Conservation (phyloP, 2,329 filamentous ascomycete species). For the Chaetothyriales sp. region DNA sequence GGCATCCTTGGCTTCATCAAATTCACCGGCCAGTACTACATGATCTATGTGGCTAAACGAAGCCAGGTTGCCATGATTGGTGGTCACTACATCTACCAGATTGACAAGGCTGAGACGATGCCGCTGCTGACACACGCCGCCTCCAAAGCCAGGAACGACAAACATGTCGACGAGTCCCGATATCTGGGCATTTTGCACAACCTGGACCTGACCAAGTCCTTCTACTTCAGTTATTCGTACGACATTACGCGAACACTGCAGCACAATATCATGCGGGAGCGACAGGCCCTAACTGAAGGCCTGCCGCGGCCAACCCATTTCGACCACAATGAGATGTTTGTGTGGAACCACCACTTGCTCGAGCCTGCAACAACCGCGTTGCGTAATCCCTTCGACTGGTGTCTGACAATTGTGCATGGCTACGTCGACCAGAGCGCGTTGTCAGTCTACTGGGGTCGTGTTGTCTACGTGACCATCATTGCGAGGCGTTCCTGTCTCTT, state of each 20-base stretch:
- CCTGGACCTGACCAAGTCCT: conserved; percentile 74
- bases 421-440: conserved; percentile 84
- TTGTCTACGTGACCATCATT: conserved; percentile 84
- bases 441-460: conserved; percentile 64
- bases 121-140: conserved; percentile 59
- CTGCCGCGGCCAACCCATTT: conserved; percentile 42
- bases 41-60: conserved; percentile 91
- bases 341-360: conserved; percentile 89
- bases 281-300: conserved; percentile 53
- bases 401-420: conserved; percentile 83
- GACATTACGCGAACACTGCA: conserved; percentile 86
- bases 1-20: conserved; percentile 87
- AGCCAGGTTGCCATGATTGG: conserved; percentile 92
- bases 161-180: conserved; percentile 74
- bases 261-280: conserved; percentile 73
- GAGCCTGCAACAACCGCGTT: conserved; percentile 55
- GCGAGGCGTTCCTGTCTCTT: conserved; percentile 84
- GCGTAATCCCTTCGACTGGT: conserved; percentile 85
- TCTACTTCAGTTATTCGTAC: conserved; percentile 98
- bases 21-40: conserved; percentile 92
- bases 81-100: conserved; percentile 88
- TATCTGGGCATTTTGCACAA: conserved; percentile 83
- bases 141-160: conserved; percentile 58
- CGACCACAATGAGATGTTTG: conserved; percentile 86
- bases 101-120: conserved; percentile 84